A percentile compares a stretch with the other conserved stretches of the same genome.
phyloP scores from a whole-genome alignment of 257 asterid species.

The Penstemon newberryi region DNA sequence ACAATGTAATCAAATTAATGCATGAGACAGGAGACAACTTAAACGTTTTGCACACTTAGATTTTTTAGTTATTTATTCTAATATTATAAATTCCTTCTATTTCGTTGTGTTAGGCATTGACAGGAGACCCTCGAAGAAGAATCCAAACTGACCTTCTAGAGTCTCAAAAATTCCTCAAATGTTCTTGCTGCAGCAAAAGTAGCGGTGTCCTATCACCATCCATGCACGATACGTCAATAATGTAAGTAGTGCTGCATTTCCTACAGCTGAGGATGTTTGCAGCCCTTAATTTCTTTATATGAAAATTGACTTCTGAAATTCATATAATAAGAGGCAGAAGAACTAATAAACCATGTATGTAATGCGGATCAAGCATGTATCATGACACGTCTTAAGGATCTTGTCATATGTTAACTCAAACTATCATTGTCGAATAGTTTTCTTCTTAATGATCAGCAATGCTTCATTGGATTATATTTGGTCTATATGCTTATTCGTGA shows the following conservation, averaged over 20 bases:
- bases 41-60: background rate
- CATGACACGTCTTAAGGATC: background rate
- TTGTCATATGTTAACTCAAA: background rate
- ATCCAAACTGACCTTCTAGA: conserved; percentile 86
- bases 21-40: conserved; percentile 16
- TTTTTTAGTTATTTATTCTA: conserved; percentile 5
- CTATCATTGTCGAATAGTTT: background rate
- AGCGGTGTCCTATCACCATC: conserved; percentile 52
- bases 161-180: conserved; percentile 61
- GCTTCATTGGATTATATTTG: background rate
- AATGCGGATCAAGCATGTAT: no score
- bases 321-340: background rate
- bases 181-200: conserved; percentile 73
- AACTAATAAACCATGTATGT: background rate
- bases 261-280: background rate
- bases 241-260: conserved; percentile 49
- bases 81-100: conserved; percentile 18
- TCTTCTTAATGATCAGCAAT: background rate
- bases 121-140: conserved; percentile 95
- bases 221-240: conserved; percentile 74
- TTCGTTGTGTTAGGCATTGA: conserved; percentile 61
- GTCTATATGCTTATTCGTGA: background rate
- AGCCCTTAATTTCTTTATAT: background rate
- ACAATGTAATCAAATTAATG: background rate
- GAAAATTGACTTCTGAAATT: background rate